Evolutionary conservation across 2,329 filamentous ascomycete genomes (phyloP).

Genomic region (Paecilomyces variotii): DNA sequence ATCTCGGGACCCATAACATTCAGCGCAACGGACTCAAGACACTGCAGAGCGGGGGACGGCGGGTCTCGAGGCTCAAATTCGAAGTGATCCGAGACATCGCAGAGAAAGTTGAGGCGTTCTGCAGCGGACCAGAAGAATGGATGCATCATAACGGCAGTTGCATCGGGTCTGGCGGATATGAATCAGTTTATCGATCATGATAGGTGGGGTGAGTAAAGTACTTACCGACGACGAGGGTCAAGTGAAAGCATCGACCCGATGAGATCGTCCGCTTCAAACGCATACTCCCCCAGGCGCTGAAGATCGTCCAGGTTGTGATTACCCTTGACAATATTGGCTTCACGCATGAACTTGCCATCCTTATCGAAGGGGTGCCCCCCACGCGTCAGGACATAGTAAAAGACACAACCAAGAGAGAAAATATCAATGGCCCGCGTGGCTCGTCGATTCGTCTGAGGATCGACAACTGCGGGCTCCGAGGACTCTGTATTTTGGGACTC

Average conservation of each 20-base stretch:
- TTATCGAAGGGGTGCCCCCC: constrained; percentile 91
- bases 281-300: constrained; percentile 70
- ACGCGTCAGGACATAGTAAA: constrained; percentile 95
- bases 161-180: constrained; percentile 49
- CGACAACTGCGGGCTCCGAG: constrained; percentile 45
- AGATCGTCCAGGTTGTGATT: constrained; percentile 65
- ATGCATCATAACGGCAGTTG: constrained; percentile 75
- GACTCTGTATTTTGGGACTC: constrained; percentile 35
- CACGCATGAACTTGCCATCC: constrained; percentile 87
- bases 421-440: constrained; percentile 96
- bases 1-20: constrained; percentile 46
- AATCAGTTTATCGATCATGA: constrained; percentile 6
- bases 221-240: constrained; percentile 52
- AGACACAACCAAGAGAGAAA: constrained; percentile 94
- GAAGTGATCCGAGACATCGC: constrained; percentile 92
- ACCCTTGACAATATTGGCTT: constrained; percentile 94
- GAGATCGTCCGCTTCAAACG: constrained; percentile 78
- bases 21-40: constrained; percentile 45
- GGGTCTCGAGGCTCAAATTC: constrained; percentile 85
- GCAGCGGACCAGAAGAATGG: constrained; percentile 95
- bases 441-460: constrained; percentile 57
- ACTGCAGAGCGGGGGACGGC: constrained; percentile 58
- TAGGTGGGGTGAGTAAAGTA: constrained; percentile 1
- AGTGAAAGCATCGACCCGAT: constrained; percentile 71
- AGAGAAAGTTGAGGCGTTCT: constrained; percentile 85